Evolutionary conservation across 306 rosid genomes (phyloP).

Genomic region (Mucuna pruriens): DNA sequence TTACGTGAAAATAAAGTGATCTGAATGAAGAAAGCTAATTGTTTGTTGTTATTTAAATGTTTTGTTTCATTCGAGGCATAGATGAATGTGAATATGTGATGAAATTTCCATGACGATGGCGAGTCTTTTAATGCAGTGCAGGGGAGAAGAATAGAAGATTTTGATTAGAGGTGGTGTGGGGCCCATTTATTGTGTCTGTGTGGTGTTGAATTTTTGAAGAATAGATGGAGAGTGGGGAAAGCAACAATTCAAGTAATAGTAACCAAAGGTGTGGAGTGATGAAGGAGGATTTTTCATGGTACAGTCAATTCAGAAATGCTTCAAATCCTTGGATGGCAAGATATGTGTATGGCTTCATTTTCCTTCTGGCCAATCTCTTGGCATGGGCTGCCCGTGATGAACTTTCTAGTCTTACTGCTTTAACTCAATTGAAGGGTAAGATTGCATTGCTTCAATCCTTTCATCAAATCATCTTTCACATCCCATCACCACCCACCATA

Average conservation of each 20-base stretch:
- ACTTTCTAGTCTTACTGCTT: slow-evolving; percentile 51
- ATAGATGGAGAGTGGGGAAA: slow-evolving; percentile 57
- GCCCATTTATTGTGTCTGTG: slow-evolving; percentile 12
- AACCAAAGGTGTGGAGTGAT: slow-evolving; percentile 26
- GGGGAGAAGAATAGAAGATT: slow-evolving; percentile 26
- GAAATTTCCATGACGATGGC: not conserved
- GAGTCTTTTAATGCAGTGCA: slow-evolving; percentile 37
- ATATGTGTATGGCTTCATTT: slow-evolving; percentile 84
- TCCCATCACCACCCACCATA: not conserved
- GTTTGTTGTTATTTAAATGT: slow-evolving; percentile 1
- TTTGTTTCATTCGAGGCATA: slow-evolving; percentile 20
- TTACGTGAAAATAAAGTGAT: slow-evolving; percentile 22
- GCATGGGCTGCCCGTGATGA: slow-evolving; percentile 98
- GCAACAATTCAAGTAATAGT: slow-evolving; percentile 24
- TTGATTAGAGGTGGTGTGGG: slow-evolving; percentile 5
- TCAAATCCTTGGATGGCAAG: slow-evolving; percentile 98
- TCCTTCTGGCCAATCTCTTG: slow-evolving; percentile 67
- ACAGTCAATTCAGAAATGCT: slow-evolving; percentile 69
- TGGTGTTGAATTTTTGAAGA: slow-evolving; percentile 31
- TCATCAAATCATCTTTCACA: not conserved
- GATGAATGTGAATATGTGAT: not conserved
- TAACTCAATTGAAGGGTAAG: slow-evolving; percentile 73
- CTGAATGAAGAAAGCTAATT: not conserved
- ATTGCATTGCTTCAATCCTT: slow-evolving; percentile 38
- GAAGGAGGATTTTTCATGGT: slow-evolving; percentile 63